Base-by-base conservation (phyloP, 2,329 filamentous ascomycete species). In the Paecilomyces formosus region DNA sequence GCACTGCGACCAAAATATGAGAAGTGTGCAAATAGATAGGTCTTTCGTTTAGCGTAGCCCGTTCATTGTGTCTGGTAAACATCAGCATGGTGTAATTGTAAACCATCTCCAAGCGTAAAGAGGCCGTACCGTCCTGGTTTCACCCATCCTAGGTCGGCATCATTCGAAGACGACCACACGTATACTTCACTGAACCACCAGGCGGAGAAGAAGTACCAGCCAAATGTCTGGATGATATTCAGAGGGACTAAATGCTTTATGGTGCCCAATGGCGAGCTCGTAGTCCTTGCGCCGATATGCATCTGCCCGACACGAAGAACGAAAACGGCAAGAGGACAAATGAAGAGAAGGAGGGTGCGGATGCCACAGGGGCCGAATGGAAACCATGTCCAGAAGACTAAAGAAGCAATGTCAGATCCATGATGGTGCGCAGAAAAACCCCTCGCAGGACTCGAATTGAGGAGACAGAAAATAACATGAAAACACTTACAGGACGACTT, bases 331-430 rank as follows among this genome's bases (percentile, higher is more conserved):
- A 97, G 83, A 60, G 85, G 86, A 65, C 87, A 88, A 61, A 89
- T 78, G 76, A 92, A 93, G 63, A 97, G 83, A 62, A 91, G 81
- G 15, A 87, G 70, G 5, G 90, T 84, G 65, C 92, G 88, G 57
- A 95, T 74, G 60, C 90, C 91, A 52, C 88, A 85, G 57, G 82
- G 81, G 55, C 91, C 89, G 45, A 96, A 67, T 24, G 92, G 92
- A 64, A 96, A 91, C 88, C 90, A 93, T 66, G 86, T 80, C 92
- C 91, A 96, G 61, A 96, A 77, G 55, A 85, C 90, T 93, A 65
- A 28, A 4, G 50, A 18, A 18, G 35, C 51, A 49, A 52, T 50
- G 31, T 55, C 26, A 55, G 45, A 28, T 18, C 30, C 21, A n/a
- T 53, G 18, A 4, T 18, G 8, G 8, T 21, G n/a, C 39, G 13